phyloP scores from a whole-genome alignment of 176 grass and related monocot genomes.

The Tuctoria greenei region DNA sequence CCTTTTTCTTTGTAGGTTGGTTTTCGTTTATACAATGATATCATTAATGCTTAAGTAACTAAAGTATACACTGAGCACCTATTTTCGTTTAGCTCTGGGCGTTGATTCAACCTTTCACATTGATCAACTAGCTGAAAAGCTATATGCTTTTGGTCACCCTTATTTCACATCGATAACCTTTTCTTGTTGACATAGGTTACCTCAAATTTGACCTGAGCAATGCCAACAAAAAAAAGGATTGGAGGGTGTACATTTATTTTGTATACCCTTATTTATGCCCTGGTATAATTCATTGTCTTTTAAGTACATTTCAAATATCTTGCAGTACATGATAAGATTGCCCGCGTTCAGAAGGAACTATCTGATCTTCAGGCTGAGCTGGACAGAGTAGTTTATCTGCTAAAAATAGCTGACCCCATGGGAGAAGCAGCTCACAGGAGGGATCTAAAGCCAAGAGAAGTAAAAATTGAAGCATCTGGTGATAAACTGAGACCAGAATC shows the following conservation, averaged over 20 bases:
- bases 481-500: constrained; percentile 33
- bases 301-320: constrained; percentile 13
- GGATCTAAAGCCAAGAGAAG: constrained; percentile 51
- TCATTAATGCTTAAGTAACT: not conserved
- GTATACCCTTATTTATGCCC: not conserved
- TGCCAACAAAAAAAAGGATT: not conserved
- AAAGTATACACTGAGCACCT: not conserved
- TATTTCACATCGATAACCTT: not conserved
- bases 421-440: constrained; percentile 82
- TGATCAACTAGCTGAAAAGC: not conserved
- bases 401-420: constrained; percentile 93
- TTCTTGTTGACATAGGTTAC: not conserved
- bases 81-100: not conserved
- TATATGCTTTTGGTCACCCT: constrained; percentile 14
- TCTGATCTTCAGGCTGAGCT: constrained; percentile 70
- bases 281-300: constrained; percentile 16
- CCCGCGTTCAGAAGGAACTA: constrained; percentile 69
- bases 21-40: not conserved
- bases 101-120: constrained; percentile 22
- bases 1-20: not conserved
- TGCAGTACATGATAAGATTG: constrained; percentile 75
- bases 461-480: constrained; percentile 27
- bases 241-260: not conserved
- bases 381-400: constrained; percentile 77
- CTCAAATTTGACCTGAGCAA: not conserved